Percentiles rank a stretch among this genome's conserved stretches.
Evolutionary conservation across 129 eudicot genomes (phyloP).

Genomic region (Artemisia annua): DNA sequence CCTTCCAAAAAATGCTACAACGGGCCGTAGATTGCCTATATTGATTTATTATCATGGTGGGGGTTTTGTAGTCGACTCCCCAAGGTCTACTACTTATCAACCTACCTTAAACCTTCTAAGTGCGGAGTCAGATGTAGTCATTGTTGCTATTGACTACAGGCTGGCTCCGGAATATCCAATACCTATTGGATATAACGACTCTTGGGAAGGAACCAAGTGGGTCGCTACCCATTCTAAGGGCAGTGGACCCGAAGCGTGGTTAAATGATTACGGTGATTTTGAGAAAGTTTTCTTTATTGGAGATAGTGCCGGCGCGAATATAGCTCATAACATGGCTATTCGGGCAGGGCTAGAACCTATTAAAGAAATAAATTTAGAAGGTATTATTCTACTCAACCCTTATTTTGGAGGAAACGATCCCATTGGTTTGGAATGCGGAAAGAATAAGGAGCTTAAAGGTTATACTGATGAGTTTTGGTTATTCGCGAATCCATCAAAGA

Average conservation of each 20-base stretch:
- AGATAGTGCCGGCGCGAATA: constrained; percentile 56
- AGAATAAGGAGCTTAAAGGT: constrained; percentile 12
- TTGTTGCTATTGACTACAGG: constrained; percentile 49
- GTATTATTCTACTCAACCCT: constrained; percentile 43
- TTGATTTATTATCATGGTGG: constrained; percentile 51
- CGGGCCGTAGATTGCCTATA: constrained; percentile 30
- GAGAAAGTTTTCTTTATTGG: constrained; percentile 38
- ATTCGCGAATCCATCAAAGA: constrained; percentile 33
- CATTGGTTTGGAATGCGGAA: constrained; percentile 25
- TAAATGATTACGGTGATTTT: constrained; percentile 41
- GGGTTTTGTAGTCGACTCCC: constrained; percentile 35
- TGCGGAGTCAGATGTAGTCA: constrained; percentile 23
- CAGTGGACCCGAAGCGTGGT: constrained; percentile 39
- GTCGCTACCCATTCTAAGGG: constrained; percentile 35
- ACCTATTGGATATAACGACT: constrained; percentile 53
- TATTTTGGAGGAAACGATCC: constrained; percentile 51
- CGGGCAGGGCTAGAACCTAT: constrained; percentile 22
- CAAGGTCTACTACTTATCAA: constrained; percentile 32
- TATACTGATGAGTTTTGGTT: constrained; percentile 19
- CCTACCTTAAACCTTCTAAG: constrained; percentile 24
- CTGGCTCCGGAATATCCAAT: constrained; percentile 53
- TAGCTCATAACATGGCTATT: constrained; percentile 47
- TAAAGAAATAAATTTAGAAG: constrained; percentile 19
- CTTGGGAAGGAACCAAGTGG: constrained; percentile 71
- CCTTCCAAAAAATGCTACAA: constrained; percentile 13